A percentile compares a stretch with the other conserved stretches of the same genome.
These are phyloP conservation scores for Lepiota venenata DNA, from an alignment of 768 basidiomycete species.

Conservation along the genomic window DNA sequence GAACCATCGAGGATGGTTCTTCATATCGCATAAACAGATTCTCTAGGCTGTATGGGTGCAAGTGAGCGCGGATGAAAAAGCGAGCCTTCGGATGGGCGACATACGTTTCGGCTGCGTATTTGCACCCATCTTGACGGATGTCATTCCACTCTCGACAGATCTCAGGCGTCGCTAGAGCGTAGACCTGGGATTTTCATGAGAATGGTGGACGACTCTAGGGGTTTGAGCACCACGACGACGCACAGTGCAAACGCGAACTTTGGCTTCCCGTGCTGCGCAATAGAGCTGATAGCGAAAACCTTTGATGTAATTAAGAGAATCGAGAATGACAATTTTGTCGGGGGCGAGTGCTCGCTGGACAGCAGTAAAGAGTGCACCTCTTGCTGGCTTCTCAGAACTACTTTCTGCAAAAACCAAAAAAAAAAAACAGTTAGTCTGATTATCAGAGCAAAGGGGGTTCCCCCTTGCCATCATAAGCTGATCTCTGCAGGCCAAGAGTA, in stretches of 20 bases:
- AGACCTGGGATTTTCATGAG: constrained; percentile 47
- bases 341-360: constrained; percentile 69
- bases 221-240: constrained; percentile 15
- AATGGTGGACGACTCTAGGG: not conserved
- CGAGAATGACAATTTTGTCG: constrained; percentile 83
- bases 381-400: constrained; percentile 82
- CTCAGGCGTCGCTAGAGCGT: constrained; percentile 71
- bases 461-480: constrained; percentile 70
- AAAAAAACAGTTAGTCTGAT: constrained; percentile 8
- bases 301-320: constrained; percentile 96
- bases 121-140: constrained; percentile 38
- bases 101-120: constrained; percentile 75
- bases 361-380: constrained; percentile 79
- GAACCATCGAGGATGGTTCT: constrained; percentile 97
- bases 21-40: constrained; percentile 89
- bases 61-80: not conserved
- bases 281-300: constrained; percentile 98
- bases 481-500: constrained; percentile 55
- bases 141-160: constrained; percentile 77
- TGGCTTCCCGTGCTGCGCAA: constrained; percentile 88
- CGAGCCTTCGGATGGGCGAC: constrained; percentile 21
- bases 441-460: constrained; percentile 2
- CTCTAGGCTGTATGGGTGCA: constrained; percentile 54
- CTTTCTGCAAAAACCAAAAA: constrained; percentile 52
- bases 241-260: constrained; percentile 87